Evolutionary conservation across 129 eudicot genomes (phyloP), one percentile per base, ranked within the genome.

Genomic region (Centrapalus pauciflorus): DNA sequence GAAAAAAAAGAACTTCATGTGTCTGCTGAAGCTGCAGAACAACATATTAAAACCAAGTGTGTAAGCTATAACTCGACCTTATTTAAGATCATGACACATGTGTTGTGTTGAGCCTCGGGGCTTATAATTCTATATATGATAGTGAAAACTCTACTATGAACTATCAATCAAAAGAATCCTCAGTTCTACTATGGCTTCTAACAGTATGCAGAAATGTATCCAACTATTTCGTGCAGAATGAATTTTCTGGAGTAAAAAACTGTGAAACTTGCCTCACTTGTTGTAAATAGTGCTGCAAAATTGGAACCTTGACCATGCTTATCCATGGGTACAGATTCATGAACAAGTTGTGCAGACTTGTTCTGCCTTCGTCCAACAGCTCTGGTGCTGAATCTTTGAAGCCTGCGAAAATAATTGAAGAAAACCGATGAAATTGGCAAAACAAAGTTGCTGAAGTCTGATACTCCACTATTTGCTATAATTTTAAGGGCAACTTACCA

Each of bases 61-160:
- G 35, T 64, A 73, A 64, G 40, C 78, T 40, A 54, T 55, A 28
- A 54, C 78, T 64, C 29, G 14, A 73, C 46, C 24, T 45, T n/a
- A n/a, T n/a, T 45, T 70, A 11, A 26, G 6, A 9, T 23, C 68
- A 50, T n/a, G n/a, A n/a, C n/a, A n/a, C n/a, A n/a, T 71, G 35
- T 49, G n/a, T n/a, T n/a, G n/a, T n/a, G n/a, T 32, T 49, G 54
- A 48, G 28, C 69, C 34, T 68, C 64, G 35, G 1, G 50, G 51
- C 28, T 40, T 24, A 26, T 7, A 4, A 56, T 37, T 37, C 56
- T 57, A 69, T 56, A 34, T 58, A 70, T 25, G 13, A 70, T 6
- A 33, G 46, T 12, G 21, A 60, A 19, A 56, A 24, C 28, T 12
- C 41, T 29, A 27, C 13, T 27, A 27, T 51, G 13, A 51, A 58